Percentiles rank a stretch among this genome's conserved stretches.
Conservation (phyloP, 495 filamentous ascomycete genomes). For the Neohortaea acidophila region DNA sequence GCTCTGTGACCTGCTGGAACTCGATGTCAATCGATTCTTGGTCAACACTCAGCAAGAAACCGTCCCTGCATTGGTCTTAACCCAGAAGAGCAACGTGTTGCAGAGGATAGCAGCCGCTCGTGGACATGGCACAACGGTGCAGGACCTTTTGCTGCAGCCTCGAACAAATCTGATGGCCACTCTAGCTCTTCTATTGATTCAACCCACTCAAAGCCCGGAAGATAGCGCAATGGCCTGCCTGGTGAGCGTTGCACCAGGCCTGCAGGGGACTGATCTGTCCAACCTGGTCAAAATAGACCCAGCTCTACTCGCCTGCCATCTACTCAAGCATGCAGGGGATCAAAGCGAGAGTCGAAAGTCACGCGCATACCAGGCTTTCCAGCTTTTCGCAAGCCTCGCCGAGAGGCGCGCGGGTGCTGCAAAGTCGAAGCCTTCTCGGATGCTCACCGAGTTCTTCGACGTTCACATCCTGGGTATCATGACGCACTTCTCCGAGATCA, state of each 20-base stretch:
- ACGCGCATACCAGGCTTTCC: slow-evolving; percentile 47
- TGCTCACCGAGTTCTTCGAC: slow-evolving; percentile 67
- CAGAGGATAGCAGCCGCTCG: slow-evolving; percentile 62
- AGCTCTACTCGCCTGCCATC: slow-evolving; percentile 55
- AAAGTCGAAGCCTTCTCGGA: slow-evolving; percentile 36
- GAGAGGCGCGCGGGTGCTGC: slow-evolving; percentile 38
- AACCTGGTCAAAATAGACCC: slow-evolving; percentile 63
- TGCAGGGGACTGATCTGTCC: slow-evolving; percentile 47
- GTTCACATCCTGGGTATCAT: slow-evolving; percentile 79
- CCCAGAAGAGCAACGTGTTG: slow-evolving; percentile 61
- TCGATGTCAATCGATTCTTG: slow-evolving; percentile 58
- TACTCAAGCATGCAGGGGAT: slow-evolving; percentile 71
- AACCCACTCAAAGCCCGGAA: slow-evolving; percentile 51
- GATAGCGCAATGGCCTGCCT: slow-evolving; percentile 52
- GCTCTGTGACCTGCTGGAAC: slow-evolving; percentile 61
- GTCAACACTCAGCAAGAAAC: slow-evolving; percentile 64
- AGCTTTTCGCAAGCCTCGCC: slow-evolving; percentile 49
- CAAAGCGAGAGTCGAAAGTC: slow-evolving; percentile 23
- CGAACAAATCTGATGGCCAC: slow-evolving; percentile 60
- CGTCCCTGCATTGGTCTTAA: slow-evolving; percentile 70
- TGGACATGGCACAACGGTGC: slow-evolving; percentile 40
- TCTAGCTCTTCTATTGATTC: slow-evolving; percentile 60
- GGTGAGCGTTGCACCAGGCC: slow-evolving; percentile 47
- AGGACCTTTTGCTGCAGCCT: slow-evolving; percentile 43
- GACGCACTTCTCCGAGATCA: slow-evolving; percentile 59